These are phyloP conservation scores for Coemansia sp. DNA, from an alignment of 192 early-diverging fungal genomes.

Conservation along the genomic window DNA sequence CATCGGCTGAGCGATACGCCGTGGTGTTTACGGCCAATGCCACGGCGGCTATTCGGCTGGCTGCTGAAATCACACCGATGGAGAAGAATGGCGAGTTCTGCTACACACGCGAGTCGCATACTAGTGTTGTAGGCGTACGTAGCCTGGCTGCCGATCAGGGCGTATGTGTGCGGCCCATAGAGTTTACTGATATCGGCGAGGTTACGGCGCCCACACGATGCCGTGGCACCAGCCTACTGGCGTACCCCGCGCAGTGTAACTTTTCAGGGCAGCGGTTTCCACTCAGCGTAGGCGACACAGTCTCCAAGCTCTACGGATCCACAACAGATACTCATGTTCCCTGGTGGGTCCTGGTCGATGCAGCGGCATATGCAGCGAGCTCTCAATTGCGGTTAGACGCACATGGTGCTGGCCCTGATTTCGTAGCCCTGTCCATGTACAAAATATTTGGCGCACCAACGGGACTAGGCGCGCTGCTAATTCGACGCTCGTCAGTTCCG, in stretches of 20 bases:
- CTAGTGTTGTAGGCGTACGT: conserved; percentile 73
- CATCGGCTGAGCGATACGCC: conserved; percentile 59
- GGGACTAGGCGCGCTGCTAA: conserved; percentile 74
- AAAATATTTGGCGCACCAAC: conserved; percentile 88
- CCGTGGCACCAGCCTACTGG: conserved; percentile 57
- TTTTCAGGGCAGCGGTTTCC: conserved; percentile 74
- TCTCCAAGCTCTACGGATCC: conserved; percentile 25
- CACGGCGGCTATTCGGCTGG: conserved; percentile 72
- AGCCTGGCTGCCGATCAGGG: conserved; percentile 51
- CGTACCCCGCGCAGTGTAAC: conserved; percentile 86
- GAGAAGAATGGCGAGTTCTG: conserved; percentile 44
- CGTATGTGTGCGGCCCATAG: conserved; percentile 14
- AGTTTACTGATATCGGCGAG: conserved; percentile 28
- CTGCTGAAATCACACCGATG: conserved; percentile 72
- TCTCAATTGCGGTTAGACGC: conserved; percentile 59
- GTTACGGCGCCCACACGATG: conserved; percentile 17
- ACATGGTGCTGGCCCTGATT: conserved; percentile 60
- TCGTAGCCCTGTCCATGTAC: conserved; percentile 78
- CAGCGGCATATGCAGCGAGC: conserved; percentile 70
- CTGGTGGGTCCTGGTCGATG: conserved; percentile 70
- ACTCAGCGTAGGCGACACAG: conserved; percentile 56
- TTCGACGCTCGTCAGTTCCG: conserved; percentile 56
- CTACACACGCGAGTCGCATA: conserved; percentile 70
- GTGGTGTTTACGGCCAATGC: conserved; percentile 80
- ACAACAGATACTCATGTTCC: conserved; percentile 17